Conservation (phyloP, 257 asterid genomes). For the Prunella vulgaris region DNA sequence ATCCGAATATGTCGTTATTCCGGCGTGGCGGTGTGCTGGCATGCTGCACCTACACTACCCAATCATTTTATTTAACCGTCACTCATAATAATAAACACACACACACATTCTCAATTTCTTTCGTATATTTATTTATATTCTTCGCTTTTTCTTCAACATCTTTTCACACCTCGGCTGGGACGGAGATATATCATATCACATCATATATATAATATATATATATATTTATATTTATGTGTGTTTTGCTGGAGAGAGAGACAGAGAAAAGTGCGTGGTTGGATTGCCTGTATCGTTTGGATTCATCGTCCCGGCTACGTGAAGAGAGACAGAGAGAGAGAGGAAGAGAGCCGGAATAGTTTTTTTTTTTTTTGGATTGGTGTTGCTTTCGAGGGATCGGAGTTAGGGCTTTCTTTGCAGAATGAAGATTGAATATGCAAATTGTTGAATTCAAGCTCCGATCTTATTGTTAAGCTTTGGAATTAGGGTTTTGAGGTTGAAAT, state of each 20-base stretch:
- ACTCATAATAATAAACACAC: background rate
- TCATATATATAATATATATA: too few species aligned
- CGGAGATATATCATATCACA: too few species aligned
- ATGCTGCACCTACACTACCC: constrained; percentile 25
- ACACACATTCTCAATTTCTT: background rate
- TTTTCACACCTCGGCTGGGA: background rate
- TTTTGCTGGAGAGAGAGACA: constrained; percentile 14
- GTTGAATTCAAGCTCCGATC: constrained; percentile 56
- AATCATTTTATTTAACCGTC: constrained; percentile 1
- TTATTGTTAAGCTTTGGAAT: constrained; percentile 27
- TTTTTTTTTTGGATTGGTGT: background rate
- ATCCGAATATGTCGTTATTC: constrained; percentile 23
- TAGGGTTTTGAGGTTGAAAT: constrained; percentile 52
- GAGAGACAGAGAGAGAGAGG: background rate
- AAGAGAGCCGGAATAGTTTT: too few species aligned
- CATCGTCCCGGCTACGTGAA: constrained; percentile 21
- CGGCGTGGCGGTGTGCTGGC: constrained; percentile 30
- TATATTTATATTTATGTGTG: background rate
- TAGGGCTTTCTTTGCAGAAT: constrained; percentile 33
- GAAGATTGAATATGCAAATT: constrained; percentile 47
- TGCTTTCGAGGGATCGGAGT: constrained; percentile 30
- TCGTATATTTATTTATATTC: background rate
- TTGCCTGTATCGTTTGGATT: constrained; percentile 21
- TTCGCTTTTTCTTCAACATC: constrained; percentile 11
- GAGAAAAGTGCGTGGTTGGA: constrained; percentile 22